These are phyloP conservation scores for Rhodotorula glutinis DNA, from an alignment of 1,284 basidiomycete species.

Conservation along the genomic window DNA sequence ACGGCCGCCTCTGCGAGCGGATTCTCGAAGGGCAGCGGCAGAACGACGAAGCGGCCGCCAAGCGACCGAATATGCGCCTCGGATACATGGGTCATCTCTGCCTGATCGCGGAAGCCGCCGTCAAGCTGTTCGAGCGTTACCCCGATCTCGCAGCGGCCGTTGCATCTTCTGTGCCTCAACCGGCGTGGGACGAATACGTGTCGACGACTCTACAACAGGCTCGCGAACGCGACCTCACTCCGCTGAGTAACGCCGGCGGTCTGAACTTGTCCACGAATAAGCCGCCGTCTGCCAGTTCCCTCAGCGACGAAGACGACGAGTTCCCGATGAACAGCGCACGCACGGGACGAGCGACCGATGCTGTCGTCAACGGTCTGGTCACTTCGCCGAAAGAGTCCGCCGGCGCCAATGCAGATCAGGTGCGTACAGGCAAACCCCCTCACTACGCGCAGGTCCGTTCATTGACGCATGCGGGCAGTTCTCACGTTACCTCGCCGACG, in stretches of 20 bases:
- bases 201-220: slow-evolving; percentile 76
- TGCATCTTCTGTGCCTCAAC: slow-evolving; percentile 64
- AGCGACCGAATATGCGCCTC: slow-evolving; percentile 70
- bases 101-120: slow-evolving; percentile 86
- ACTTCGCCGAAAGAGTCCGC: neutral
- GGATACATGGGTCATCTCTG: slow-evolving; percentile 98
- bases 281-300: slow-evolving; percentile 52
- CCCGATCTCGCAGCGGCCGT: slow-evolving; percentile 69
- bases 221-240: slow-evolving; percentile 71
- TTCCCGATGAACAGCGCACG: slow-evolving; percentile 40
- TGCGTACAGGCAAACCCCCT: neutral
- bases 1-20: slow-evolving; percentile 71
- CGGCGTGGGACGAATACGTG: slow-evolving; percentile 84
- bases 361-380: neutral
- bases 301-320: slow-evolving; percentile 45
- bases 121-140: slow-evolving; percentile 78
- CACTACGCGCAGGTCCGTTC: no score
- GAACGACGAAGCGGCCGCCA: slow-evolving; percentile 68
- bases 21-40: slow-evolving; percentile 77
- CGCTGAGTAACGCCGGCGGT: slow-evolving; percentile 65
- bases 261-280: slow-evolving; percentile 50
- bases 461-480: slow-evolving; percentile 54
- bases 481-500: slow-evolving; percentile 67
- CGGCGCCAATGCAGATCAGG: neutral
- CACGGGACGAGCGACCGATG: slow-evolving; percentile 33